These are phyloP conservation scores for Carpinus viminea DNA, from an alignment of 306 rosid species.

Conservation along the genomic window DNA sequence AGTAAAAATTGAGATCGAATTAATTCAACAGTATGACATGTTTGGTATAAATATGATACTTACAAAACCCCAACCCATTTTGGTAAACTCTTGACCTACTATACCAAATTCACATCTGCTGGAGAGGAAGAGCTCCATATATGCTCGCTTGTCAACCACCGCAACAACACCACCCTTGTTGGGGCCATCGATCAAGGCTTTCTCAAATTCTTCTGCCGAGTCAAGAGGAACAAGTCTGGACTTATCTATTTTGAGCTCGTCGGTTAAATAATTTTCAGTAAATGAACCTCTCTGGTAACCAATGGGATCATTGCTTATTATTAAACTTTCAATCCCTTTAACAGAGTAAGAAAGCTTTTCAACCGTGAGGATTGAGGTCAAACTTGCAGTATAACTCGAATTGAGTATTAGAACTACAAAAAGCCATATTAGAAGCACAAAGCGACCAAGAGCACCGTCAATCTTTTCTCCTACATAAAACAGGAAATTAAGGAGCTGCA, in stretches of 20 bases:
- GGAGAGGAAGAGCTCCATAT: conserved; percentile 82
- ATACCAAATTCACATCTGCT: conserved; percentile 67
- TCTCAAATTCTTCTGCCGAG: conserved; percentile 55
- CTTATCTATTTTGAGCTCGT: conserved; percentile 53
- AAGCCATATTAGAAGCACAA: conserved; percentile 84
- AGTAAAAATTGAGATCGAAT: no score
- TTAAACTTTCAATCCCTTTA: conserved; percentile 76
- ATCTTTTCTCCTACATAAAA: conserved; percentile 71
- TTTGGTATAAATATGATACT: conserved; percentile 24
- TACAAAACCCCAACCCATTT: conserved; percentile 97
- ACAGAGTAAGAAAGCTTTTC: conserved; percentile 73
- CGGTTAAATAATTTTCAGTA: conserved; percentile 48
- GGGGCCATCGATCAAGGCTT: conserved; percentile 75
- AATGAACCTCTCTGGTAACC: conserved; percentile 80
- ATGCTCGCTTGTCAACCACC: conserved; percentile 76
- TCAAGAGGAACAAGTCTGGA: conserved; percentile 74
- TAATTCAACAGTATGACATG: no score
- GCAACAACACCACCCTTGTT: conserved; percentile 78
- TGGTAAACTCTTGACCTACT: conserved; percentile 90
- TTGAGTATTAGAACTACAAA: conserved; percentile 88
- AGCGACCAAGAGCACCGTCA: conserved; percentile 84
- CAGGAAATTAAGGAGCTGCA: not conserved
- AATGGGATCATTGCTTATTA: conserved; percentile 57
- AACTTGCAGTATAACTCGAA: conserved; percentile 94
- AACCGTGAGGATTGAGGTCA: conserved; percentile 95